Conservation (phyloP, 2,329 filamentous ascomycete species). For the Chrysoporthe puriensis region DNA sequence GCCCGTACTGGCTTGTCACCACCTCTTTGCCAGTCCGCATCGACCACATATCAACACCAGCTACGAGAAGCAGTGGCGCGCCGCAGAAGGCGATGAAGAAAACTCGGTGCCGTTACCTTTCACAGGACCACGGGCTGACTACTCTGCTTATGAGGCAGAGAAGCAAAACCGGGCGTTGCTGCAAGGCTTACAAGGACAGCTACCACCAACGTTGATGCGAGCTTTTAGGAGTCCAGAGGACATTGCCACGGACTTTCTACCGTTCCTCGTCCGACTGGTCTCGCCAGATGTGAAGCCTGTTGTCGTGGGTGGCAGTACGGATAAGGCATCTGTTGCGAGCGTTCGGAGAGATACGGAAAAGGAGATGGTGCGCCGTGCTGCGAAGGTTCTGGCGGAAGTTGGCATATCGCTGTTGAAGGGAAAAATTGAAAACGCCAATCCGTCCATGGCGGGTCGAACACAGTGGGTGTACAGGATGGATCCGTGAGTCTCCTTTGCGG, state of each 20-base stretch:
- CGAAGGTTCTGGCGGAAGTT: slow-evolving; percentile 80
- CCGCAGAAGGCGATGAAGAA: slow-evolving; percentile 49
- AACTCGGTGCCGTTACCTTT: slow-evolving; percentile 69
- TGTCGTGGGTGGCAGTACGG: slow-evolving; percentile 68
- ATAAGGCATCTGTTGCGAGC: slow-evolving; percentile 66
- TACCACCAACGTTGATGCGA: slow-evolving; percentile 73
- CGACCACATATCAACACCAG: slow-evolving; percentile 48
- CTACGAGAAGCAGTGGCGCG: slow-evolving; percentile 51
- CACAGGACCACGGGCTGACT: slow-evolving; percentile 80
- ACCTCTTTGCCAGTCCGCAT: slow-evolving; percentile 80
- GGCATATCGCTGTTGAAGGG: slow-evolving; percentile 81
- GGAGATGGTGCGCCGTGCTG: slow-evolving; percentile 76
- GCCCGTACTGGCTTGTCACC: slow-evolving; percentile 85
- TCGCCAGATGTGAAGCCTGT: slow-evolving; percentile 91
- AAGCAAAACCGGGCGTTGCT: slow-evolving; percentile 79
- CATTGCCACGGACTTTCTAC: slow-evolving; percentile 80
- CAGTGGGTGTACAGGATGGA: slow-evolving; percentile 94
- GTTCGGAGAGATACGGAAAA: slow-evolving; percentile 88
- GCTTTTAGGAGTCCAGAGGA: slow-evolving; percentile 79
- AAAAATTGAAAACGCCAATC: slow-evolving; percentile 63
- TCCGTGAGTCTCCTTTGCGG: slow-evolving; percentile 63
- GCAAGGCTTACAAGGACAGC: slow-evolving; percentile 70
- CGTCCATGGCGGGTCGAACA: slow-evolving; percentile 55
- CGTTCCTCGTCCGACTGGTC: slow-evolving; percentile 81
- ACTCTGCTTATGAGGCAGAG: slow-evolving; percentile 75